Conservation (phyloP, 2,329 filamentous ascomycete species). For the Pestalotiopsis sp. region DNA sequence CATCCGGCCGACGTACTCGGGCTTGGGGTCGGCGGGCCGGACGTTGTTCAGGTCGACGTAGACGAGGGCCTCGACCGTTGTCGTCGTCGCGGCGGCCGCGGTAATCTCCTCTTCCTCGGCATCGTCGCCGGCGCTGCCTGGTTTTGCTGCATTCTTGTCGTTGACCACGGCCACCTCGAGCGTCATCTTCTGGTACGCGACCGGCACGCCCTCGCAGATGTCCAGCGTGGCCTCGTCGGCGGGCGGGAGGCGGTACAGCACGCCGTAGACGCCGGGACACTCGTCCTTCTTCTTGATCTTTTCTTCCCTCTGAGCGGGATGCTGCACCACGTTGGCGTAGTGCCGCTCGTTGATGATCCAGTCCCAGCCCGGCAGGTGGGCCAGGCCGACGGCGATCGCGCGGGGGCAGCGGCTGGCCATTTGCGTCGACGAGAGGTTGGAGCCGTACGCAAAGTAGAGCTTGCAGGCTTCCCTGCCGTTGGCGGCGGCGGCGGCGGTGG, state of each 20-base stretch:
- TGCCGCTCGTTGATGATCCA: slow-evolving; percentile 71
- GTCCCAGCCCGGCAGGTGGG: slow-evolving; percentile 54
- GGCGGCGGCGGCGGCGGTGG: not conserved
- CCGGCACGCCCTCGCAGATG: slow-evolving; percentile 62
- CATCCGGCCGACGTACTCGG: slow-evolving; percentile 66
- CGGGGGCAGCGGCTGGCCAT: slow-evolving; percentile 65
- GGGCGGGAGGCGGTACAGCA: slow-evolving; percentile 54
- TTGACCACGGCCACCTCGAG: slow-evolving; percentile 31
- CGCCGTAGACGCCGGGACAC: slow-evolving; percentile 52
- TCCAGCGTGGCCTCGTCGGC: slow-evolving; percentile 56
- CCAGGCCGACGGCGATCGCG: slow-evolving; percentile 58
- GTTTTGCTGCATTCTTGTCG: slow-evolving; percentile 16
- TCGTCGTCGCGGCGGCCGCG: slow-evolving; percentile 2
- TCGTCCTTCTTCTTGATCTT: not conserved
- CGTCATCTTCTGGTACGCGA: slow-evolving; percentile 59
- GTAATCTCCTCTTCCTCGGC: not conserved
- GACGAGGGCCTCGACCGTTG: slow-evolving; percentile 46
- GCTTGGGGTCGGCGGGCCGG: slow-evolving; percentile 40
- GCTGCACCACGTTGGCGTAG: slow-evolving; percentile 65
- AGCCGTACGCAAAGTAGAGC: slow-evolving; percentile 72
- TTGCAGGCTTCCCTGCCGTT: not conserved
- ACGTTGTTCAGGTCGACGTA: slow-evolving; percentile 57
- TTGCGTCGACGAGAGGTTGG: slow-evolving; percentile 67
- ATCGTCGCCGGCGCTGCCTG: slow-evolving; percentile 11
- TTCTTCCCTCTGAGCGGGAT: not conserved